phyloP scores from a whole-genome alignment of 1,139 yeast species.

The Debaryomycetaceae sp. region DNA sequence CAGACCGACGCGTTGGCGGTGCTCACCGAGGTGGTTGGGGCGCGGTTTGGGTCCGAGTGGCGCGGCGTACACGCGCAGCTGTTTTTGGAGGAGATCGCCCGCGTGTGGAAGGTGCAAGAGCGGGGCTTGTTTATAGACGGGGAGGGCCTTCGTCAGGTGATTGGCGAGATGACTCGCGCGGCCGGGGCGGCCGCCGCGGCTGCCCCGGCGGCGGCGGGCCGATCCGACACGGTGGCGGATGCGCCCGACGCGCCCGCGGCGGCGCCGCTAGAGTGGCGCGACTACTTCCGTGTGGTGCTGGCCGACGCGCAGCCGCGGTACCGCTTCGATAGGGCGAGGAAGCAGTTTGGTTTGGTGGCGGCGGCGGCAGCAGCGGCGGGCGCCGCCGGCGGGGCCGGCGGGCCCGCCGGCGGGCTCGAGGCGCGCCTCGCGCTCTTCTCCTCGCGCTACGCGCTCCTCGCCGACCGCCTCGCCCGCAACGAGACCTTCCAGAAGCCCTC shows the following conservation, averaged over 20 bases:
- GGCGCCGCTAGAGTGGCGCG: slow-evolving; percentile 56
- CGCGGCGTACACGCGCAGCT: slow-evolving; percentile 60
- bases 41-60: slow-evolving; percentile 84
- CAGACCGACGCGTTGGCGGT: slow-evolving; percentile 78
- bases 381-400: slow-evolving; percentile 1
- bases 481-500: slow-evolving; percentile 62
- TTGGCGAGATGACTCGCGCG: slow-evolving; percentile 43
- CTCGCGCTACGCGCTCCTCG: slow-evolving; percentile 53
- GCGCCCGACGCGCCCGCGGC: slow-evolving; percentile 16
- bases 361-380: slow-evolving; percentile 8
- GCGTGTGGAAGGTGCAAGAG: slow-evolving; percentile 83
- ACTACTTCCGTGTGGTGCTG: slow-evolving; percentile 63
- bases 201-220: slow-evolving; percentile 16
- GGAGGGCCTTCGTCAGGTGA: slow-evolving; percentile 56
- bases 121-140: slow-evolving; percentile 83
- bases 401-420: slow-evolving; percentile 8
- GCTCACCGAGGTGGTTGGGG: slow-evolving; percentile 71
- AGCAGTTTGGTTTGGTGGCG: slow-evolving; percentile 49
- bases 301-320: slow-evolving; percentile 66
- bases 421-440: slow-evolving; percentile 26
- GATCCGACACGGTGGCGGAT: slow-evolving; percentile 33
- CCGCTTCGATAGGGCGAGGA: slow-evolving; percentile 59
- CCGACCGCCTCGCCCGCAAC: slow-evolving; percentile 71
- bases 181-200: slow-evolving; percentile 2
- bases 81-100: slow-evolving; percentile 76